Evolutionary conservation across 352 stramenopile genomes (phyloP).

Genomic region (Globisporangium recalcitrans): DNA sequence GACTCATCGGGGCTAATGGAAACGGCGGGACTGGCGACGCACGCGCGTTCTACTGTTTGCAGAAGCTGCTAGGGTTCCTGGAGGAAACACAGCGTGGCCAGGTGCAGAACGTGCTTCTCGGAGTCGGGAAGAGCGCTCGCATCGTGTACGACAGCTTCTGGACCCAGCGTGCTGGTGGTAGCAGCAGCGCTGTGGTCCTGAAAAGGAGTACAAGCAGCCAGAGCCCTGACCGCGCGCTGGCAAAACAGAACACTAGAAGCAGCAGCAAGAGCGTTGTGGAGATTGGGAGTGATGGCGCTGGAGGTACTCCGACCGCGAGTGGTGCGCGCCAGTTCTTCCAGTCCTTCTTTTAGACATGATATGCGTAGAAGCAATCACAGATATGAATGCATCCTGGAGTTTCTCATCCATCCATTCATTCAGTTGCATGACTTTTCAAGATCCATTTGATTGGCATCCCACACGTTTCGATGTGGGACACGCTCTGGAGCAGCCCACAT

Average conservation of each 20-base stretch:
- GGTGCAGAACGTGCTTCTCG: constrained; percentile 54
- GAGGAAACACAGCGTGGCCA: constrained; percentile 42
- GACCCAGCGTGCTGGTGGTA: constrained; percentile 25
- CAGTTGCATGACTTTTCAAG: too few species aligned
- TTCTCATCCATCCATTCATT: too few species aligned
- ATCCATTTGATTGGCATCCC: too few species aligned
- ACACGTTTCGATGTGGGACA: too few species aligned
- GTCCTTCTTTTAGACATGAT: constrained; percentile 11
- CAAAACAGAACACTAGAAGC: background rate
- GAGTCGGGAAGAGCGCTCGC: constrained; percentile 43
- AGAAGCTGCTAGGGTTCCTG: constrained; percentile 60
- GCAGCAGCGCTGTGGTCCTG: background rate
- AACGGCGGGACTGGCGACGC: constrained; percentile 23
- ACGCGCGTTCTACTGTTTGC: constrained; percentile 57
- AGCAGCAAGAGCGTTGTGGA: background rate
- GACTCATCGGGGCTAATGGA: background rate
- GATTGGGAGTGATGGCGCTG: background rate
- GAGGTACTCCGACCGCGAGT: background rate
- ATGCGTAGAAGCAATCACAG: too few species aligned
- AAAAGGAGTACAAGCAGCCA: background rate
- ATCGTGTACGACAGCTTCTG: constrained; percentile 63
- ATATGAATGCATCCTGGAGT: too few species aligned
- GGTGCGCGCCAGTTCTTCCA: constrained; percentile 15
- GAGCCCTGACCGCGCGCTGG: background rate
- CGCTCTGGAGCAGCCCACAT: too few species aligned